Conservation (phyloP, 345 rosid genomes). For the Luvunga scandens region DNA sequence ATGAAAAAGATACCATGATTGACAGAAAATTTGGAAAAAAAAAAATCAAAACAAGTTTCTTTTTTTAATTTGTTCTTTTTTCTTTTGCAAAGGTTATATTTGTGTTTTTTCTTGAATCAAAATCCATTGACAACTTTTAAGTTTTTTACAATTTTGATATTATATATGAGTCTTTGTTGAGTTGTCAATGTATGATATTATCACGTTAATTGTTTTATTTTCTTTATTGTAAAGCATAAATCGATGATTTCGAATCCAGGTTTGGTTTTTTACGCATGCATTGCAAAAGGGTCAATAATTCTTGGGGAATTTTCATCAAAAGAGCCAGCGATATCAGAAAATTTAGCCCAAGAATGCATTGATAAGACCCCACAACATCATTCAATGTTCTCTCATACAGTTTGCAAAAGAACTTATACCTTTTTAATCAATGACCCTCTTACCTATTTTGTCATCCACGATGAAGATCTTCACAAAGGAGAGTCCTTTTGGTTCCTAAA, state of each 20-base stretch:
- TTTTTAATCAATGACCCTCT: constrained; percentile 59
- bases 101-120: not conserved
- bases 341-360: constrained; percentile 56
- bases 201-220: not conserved
- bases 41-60: not conserved
- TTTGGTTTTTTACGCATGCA: constrained; percentile 57
- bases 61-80: no score
- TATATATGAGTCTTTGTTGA: not conserved
- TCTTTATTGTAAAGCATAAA: not conserved
- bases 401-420: constrained; percentile 44
- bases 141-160: not conserved
- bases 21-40: not conserved
- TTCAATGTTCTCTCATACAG: constrained; percentile 71
- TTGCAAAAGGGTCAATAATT: constrained; percentile 57
- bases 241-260: constrained; percentile 66
- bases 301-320: constrained; percentile 57
- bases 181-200: not conserved
- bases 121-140: not conserved
- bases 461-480: constrained; percentile 39
- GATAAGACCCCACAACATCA: constrained; percentile 67
- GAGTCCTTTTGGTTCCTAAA: constrained; percentile 55
- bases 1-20: not conserved
- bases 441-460: constrained; percentile 56
- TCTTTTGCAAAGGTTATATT: not conserved
- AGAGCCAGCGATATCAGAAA: constrained; percentile 46